A percentile compares a stretch with the other conserved stretches of the same genome.
phyloP scores from a whole-genome alignment of 768 basidiomycete genomes.

The Postia placenta region DNA sequence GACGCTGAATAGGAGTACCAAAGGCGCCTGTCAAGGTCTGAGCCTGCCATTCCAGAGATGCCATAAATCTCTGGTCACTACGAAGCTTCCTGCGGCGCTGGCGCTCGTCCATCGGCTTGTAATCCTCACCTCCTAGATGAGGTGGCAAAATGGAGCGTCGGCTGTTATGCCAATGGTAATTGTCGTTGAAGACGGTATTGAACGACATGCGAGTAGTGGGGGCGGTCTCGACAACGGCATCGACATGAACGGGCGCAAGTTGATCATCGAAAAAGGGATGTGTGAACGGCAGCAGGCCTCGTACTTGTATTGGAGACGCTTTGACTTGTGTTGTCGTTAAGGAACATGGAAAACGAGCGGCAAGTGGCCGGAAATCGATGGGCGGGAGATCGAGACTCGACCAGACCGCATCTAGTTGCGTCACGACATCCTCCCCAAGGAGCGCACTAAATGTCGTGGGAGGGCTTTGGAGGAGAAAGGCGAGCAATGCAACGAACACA shows the following conservation, averaged over 20 bases:
- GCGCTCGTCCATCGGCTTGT: conserved; percentile 26
- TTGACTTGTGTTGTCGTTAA: not conserved
- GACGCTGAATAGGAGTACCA: conserved; percentile 45
- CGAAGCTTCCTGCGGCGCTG: conserved; percentile 32
- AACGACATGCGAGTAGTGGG: conserved; percentile 29
- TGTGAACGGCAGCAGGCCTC: conserved; percentile 31
- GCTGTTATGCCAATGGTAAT: conserved; percentile 55
- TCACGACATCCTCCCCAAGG: conserved; percentile 23
- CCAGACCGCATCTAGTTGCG: conserved; percentile 23
- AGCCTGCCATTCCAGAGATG: conserved; percentile 49
- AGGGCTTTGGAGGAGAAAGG: conserved; percentile 25
- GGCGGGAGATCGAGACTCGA: conserved; percentile 9
- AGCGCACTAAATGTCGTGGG: conserved; percentile 18
- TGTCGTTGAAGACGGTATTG: conserved; percentile 41
- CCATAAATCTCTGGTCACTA: conserved; percentile 53
- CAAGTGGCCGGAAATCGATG: conserved; percentile 23
- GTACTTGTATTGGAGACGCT: not conserved
- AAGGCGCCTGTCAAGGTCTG: conserved; percentile 59
- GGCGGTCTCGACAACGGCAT: conserved; percentile 14
- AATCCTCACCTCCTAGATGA: conserved; percentile 43
- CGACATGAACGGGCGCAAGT: conserved; percentile 29
- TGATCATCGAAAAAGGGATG: conserved; percentile 36
- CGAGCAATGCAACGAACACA: conserved; percentile 41
- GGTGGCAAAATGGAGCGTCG: conserved; percentile 43
- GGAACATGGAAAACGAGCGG: conserved; percentile 16